Evolutionary conservation across 495 filamentous ascomycete species (phyloP), one percentile per base, ranked within the genome.

Genomic region (Daldinia decipiens): DNA sequence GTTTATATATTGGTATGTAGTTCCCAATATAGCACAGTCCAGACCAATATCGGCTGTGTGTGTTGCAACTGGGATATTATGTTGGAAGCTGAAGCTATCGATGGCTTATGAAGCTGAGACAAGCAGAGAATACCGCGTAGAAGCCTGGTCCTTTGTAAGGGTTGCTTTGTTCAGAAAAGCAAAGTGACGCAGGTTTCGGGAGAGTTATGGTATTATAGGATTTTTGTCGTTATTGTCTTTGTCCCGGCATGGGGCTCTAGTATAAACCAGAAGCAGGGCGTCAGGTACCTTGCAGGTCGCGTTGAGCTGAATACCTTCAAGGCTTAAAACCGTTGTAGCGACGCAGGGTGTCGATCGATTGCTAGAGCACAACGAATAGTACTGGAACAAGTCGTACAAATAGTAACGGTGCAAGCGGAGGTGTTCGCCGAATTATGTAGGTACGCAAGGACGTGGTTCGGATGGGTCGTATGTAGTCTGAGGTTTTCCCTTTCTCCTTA

Each of bases 381-480:
- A 65, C 70, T 75, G 73, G 75, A 72, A 75, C 73, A 77, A 71
- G 75, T 77, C 59, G 75, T 58, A 75, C 73, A 75, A 67, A 68
- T 71, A 54, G 73, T 60, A 77, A 74, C 71, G 67, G 75, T 68
- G 69, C 67, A 74, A 62, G 53, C 60, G 75, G 39, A 77, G 67
- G 59, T 70, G 71, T 70, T 74, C 71, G 67, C 71, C 62, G 67
- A 57, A 54, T 72, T 73, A 69, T 72, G 61, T 69, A 73, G 65
- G 58, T 59, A 69, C 65, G 57, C 56, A 43, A 57, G 21, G 63
- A 73, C 59, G 67, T 47, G 58, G 66, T 67, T 67, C 70, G 69
- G 72, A 73, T 73, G 54, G 59, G 60, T 61, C 29, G 47, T 59
- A 59, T 15, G 52, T 56, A 54, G 57, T 34, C 15, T 40, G 29